Evolutionary conservation across 768 basidiomycete genomes (phyloP), one percentile per base, ranked within the genome.

Genomic region (Amanita jacksonii): DNA sequence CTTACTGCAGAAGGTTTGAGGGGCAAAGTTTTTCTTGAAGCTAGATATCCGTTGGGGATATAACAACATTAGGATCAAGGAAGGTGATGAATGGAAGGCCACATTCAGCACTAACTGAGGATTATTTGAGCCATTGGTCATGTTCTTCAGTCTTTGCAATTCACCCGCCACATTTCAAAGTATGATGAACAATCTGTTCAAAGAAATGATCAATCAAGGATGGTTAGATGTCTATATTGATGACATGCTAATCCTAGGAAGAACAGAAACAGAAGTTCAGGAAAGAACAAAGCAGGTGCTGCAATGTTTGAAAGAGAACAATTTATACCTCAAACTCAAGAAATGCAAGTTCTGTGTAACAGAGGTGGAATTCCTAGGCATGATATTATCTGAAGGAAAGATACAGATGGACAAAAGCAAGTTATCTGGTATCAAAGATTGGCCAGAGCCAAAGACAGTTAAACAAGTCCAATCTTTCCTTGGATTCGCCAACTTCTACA

Each of bases 401-500:
- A 28, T 28, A 6, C 7, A 6, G 27, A 28, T 28, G 27, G 27
- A 28, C 27, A 6, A 6, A 12, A 28, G 12, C 7, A 28, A 28
- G 27, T 6, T 28, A 12, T 6, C 7, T 6, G 27, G 7, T 6
- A 52, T 1, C 32, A 64, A 12, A 8, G 48, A 60, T 1, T 72
- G 72, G 70, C 69, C 63, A 0, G 41, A 22, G 2, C 69, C 67
- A 0, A 48, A 27, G 13, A 60, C 43, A 7, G 45, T 60, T 10
- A 57, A 57, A 24, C 54, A 70, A 18, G 38, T 70, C 2, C 63
- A 65, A 53, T 54, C 53, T 4, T 74, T 73, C 54, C 45, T 73
- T 1, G 67, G 68, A 3, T 71, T 74, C 45, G 51, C 56, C 3
- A 72, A 72, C 52, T 74, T 70, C 48, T 74, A 73, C 41, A 46